phyloP scores from a whole-genome alignment of 1,284 basidiomycete species.

The Heterobasidion annosum region DNA sequence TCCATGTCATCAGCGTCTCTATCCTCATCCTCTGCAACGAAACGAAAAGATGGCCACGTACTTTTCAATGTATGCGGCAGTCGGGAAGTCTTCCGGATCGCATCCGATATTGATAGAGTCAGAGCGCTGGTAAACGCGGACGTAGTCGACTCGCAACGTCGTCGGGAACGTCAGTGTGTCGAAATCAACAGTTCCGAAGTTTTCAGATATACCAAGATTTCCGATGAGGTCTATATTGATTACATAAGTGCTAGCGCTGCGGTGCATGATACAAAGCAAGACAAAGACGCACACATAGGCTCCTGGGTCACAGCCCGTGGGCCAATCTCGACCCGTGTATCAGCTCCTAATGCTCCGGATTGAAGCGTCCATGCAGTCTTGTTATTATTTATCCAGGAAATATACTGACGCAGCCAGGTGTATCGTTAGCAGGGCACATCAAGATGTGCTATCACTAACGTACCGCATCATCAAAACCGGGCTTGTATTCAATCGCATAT shows the following conservation, averaged over 20 bases:
- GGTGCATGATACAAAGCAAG: not conserved
- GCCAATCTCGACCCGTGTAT: constrained; percentile 57
- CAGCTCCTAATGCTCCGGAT: constrained; percentile 60
- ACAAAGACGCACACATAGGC: constrained; percentile 52
- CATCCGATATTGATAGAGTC: constrained; percentile 71
- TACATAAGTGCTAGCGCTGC: not conserved
- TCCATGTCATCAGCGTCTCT: not conserved
- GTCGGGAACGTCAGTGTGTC: constrained; percentile 59
- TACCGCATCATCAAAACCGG: constrained; percentile 15
- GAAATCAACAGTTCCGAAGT: constrained; percentile 68
- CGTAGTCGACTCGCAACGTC: constrained; percentile 72
- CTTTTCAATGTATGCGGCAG: constrained; percentile 64
- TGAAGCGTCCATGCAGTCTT: constrained; percentile 71
- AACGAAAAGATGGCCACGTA: constrained; percentile 21
- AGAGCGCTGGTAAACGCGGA: constrained; percentile 75
- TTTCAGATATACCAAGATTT: constrained; percentile 76
- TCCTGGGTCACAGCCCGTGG: constrained; percentile 75
- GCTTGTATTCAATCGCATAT: constrained; percentile 28
- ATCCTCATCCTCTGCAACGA: not conserved
- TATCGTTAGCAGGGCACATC: not conserved
- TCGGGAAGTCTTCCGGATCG: constrained; percentile 74
- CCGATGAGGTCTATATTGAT: constrained; percentile 53
- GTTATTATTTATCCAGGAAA: constrained; percentile 68
- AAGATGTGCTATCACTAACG: constrained; percentile 2
- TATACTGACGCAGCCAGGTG: constrained; percentile 39